Percentiles rank a stretch among this genome's conserved stretches.
These are phyloP conservation scores for Ustulina deusta DNA, from an alignment of 2,329 filamentous ascomycete genomes.

Conservation along the genomic window DNA sequence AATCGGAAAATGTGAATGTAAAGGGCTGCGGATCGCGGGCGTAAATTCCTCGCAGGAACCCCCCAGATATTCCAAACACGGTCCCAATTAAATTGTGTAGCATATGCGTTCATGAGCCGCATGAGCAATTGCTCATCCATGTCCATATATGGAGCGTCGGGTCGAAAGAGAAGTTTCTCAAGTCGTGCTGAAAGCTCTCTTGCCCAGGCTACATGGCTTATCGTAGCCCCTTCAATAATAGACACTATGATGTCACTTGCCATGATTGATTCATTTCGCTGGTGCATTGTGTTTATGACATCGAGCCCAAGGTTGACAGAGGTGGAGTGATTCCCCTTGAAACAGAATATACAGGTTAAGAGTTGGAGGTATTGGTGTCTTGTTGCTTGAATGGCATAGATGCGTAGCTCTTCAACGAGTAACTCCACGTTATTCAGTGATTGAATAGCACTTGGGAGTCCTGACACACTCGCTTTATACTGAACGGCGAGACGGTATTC, in stretches of 20 bases:
- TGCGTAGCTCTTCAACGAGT: constrained; percentile 55
- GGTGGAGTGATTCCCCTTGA: constrained; percentile 31
- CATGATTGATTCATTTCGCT: constrained; percentile 59
- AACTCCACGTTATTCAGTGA: constrained; percentile 44
- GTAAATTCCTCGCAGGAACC: constrained; percentile 62
- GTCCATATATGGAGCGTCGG: constrained; percentile 50
- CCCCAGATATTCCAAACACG: constrained; percentile 72
- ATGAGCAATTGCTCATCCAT: constrained; percentile 54
- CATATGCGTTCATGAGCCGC: constrained; percentile 61
- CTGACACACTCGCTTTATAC: constrained; percentile 42
- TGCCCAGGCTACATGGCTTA: constrained; percentile 52
- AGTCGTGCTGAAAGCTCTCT: constrained; percentile 55
- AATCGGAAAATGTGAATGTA: constrained; percentile 67
- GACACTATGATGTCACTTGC: constrained; percentile 62
- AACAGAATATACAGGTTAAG: constrained; percentile 55
- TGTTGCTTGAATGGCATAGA: constrained; percentile 53
- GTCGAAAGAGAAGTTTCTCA: constrained; percentile 58
- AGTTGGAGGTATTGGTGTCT: constrained; percentile 54
- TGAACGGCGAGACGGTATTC: constrained; percentile 51
- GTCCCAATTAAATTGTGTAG: constrained; percentile 62
- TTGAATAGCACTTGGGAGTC: constrained; percentile 32
- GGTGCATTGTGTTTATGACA: constrained; percentile 59
- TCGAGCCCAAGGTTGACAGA: constrained; percentile 56
- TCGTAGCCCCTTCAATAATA: constrained; percentile 58
- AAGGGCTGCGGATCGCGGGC: constrained; percentile 62